Percentiles rank a stretch among this genome's conserved stretches.
These are phyloP conservation scores for Chlorella sp. DNA, from an alignment of 139 green algal genomes.

Conservation along the genomic window DNA sequence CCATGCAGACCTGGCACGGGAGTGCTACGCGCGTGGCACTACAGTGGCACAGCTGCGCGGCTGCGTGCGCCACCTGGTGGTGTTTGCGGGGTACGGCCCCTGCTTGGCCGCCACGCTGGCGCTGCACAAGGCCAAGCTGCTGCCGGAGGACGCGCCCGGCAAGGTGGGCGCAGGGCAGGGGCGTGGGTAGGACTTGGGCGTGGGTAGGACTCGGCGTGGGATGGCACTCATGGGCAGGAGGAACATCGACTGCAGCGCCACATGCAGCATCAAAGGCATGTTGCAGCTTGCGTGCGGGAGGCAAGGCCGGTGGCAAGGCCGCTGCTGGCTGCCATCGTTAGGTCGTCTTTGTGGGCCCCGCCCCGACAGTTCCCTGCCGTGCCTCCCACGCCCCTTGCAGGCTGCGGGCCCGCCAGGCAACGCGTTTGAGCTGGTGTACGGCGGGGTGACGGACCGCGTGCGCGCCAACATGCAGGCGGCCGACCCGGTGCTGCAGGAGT, in stretches of 20 bases:
- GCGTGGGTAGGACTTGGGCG: too few relatives aligned
- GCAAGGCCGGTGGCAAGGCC: not conserved
- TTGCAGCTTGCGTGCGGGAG: not conserved
- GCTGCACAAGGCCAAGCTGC: constrained; percentile 54
- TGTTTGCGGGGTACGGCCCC: constrained; percentile 62
- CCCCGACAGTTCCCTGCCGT: not conserved
- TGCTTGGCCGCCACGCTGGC: constrained; percentile 59
- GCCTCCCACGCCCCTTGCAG: not conserved
- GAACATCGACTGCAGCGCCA: too few relatives aligned
- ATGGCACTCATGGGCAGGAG: too few relatives aligned
- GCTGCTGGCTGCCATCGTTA: not conserved
- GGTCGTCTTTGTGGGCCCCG: not conserved
- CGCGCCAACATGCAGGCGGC: constrained; percentile 54
- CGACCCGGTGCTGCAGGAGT: constrained; percentile 61
- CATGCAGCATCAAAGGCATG: not conserved
- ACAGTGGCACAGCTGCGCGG: constrained; percentile 49
- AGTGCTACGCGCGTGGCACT: constrained; percentile 37
- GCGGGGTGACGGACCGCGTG: constrained; percentile 52
- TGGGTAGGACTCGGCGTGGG: too few relatives aligned
- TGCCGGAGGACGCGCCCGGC: constrained; percentile 50
- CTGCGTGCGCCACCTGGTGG: constrained; percentile 59
- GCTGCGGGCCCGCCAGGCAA: constrained; percentile 54
- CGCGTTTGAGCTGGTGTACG: constrained; percentile 74
- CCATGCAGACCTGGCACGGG: constrained; percentile 39
- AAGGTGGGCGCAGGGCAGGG: constrained; percentile 45